phyloP scores from a whole-genome alignment of 257 asterid genomes.

The Plantago elongata region DNA sequence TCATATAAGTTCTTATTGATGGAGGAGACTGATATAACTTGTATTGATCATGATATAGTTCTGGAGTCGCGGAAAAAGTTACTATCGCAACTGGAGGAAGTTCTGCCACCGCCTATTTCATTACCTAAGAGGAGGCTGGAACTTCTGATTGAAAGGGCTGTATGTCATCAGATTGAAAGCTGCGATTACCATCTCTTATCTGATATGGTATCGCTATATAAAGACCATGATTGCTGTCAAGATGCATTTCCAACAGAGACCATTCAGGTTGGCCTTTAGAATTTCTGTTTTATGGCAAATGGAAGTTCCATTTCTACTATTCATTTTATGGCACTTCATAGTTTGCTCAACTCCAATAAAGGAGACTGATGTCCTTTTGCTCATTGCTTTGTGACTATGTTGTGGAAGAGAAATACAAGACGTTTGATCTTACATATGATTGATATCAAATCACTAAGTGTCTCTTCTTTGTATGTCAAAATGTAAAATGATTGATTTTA shows the following conservation, averaged over 20 bases:
- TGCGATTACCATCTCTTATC: conserved; percentile 62
- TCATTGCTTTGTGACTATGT: background rate
- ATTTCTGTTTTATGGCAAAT: conserved; percentile 13
- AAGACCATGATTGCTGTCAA: conserved; percentile 74
- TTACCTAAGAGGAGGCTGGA: conserved; percentile 84
- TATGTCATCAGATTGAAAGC: conserved; percentile 54
- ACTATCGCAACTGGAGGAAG: conserved; percentile 47
- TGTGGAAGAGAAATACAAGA: background rate
- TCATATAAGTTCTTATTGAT: conserved; percentile 48
- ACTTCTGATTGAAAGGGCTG: conserved; percentile 69
- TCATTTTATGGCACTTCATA: background rate
- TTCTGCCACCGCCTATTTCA: conserved; percentile 70
- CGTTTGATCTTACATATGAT: background rate
- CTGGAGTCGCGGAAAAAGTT: conserved; percentile 38
- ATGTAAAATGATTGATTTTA: background rate
- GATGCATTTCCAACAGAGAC: conserved; percentile 73
- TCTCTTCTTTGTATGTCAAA: conserved; percentile 1
- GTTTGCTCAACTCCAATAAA: background rate
- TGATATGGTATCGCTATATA: conserved; percentile 50
- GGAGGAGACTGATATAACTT: conserved; percentile 38
- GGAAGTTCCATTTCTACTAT: conserved; percentile 4
- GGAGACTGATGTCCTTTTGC: conserved; percentile 3
- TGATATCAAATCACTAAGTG: background rate
- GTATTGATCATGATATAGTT: conserved; percentile 32
- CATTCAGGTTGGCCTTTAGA: conserved; percentile 55